Conservation (phyloP, 495 filamentous ascomycete genomes). For the Parmelia sp. region DNA sequence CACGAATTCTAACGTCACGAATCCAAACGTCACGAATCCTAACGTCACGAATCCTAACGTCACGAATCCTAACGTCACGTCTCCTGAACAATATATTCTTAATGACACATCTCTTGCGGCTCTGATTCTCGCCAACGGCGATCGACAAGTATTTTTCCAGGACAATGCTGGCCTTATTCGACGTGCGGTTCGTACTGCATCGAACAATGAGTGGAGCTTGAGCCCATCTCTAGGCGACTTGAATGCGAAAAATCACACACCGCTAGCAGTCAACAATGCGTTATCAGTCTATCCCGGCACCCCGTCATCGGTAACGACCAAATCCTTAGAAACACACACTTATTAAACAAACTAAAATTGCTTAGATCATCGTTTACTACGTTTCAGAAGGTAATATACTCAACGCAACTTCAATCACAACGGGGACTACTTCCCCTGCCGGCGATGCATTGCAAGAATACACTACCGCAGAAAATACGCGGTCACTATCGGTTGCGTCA, state of each 20-base stretch:
- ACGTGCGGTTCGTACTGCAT: neutral
- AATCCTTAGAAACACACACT: neutral
- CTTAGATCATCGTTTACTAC: neutral
- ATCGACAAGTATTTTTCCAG: neutral
- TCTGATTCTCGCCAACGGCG: neutral
- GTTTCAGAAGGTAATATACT: neutral
- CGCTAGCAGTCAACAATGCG: neutral
- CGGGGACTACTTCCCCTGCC: neutral
- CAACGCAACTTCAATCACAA: neutral
- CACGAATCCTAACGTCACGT: neutral
- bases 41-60: too few relatives aligned
- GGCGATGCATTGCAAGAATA: neutral
- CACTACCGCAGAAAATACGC: neutral
- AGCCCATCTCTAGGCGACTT: neutral
- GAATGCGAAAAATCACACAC: neutral
- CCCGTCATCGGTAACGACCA: neutral
- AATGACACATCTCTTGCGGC: neutral
- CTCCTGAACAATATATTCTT: neutral
- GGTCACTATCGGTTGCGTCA: neutral
- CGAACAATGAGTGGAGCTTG: neutral
- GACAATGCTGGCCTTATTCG: neutral
- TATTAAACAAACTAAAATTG: too few relatives aligned
- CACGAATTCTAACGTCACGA: too few relatives aligned
- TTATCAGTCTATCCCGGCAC: too few relatives aligned
- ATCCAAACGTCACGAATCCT: too few relatives aligned